Base-by-base conservation (phyloP, 352 stramenopile genomes). In the Thraustochytrium striatum region DNA sequence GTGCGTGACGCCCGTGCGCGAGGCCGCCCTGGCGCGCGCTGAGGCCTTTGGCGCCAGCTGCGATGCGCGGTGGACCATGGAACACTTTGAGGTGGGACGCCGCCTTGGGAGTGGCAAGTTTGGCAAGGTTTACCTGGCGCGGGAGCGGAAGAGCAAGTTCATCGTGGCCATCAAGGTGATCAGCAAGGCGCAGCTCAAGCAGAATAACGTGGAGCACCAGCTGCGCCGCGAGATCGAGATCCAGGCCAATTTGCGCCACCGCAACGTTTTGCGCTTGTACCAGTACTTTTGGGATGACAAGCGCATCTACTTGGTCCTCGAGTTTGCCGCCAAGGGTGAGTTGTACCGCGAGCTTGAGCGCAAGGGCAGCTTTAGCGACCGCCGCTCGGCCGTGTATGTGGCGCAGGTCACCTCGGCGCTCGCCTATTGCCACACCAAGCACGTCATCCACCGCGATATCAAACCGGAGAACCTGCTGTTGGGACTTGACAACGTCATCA, bases 161-260 rank as follows among this genome's bases (percentile, higher is more conserved):
- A 97, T 99, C 72, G 94, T 99, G 30, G 96, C 95, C 43, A 89
- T 99, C 68, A 99, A 99, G 82, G 95, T 97, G 59, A 13, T 75
- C 13, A 41, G 25, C 61, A 75, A 75, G 47, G 30, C 32, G 11
- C 65, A 75, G 65, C 65, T 75, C 19, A 32, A 39, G 44, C 58
- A 75, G 68, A 62, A 89, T 50, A 94, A 92, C 44, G 95, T 99
- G 36, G 96, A 99, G 85, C 94, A 99, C 85, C 97, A 99, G 84
- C 83, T 99, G 32, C 92, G 96, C 3, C 91, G 97, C 19, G 97
- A 99, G 88, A 99, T 99, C 82, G 97, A 99, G 88, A 99, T 99
- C 83, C 97, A 99, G 87, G 97, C 92, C 16, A 92, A 99, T 81
- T 82, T 99, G 44, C 86, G 81, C 8, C 82, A 84, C 39, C 32